Conservation (phyloP, 352 stramenopile genomes). For the Phytophthora idaei region DNA sequence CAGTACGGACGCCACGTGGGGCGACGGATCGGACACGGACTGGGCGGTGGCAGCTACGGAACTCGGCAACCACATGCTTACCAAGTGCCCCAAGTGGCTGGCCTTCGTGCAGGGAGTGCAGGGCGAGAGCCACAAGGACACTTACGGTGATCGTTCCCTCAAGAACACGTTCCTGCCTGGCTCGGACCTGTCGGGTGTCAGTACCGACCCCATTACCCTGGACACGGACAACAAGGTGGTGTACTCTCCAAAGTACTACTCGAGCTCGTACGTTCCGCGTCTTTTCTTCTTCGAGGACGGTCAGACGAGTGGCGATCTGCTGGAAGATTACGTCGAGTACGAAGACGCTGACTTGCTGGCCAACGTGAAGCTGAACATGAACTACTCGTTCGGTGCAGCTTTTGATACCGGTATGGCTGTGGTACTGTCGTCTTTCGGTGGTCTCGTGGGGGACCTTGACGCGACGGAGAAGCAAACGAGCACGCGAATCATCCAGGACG, state of each 20-base stretch:
- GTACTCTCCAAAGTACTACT: conserved; percentile 82
- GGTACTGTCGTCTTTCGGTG: conserved; percentile 85
- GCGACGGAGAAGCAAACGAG: conserved; percentile 65
- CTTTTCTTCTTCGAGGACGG: conserved; percentile 76
- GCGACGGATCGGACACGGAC: conserved; percentile 76
- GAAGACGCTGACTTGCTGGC: conserved; percentile 53
- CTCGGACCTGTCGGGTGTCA: conserved; percentile 66
- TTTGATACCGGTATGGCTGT: conserved; percentile 68
- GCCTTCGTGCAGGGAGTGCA: conserved; percentile 79
- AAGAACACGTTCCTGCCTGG: conserved; percentile 76
- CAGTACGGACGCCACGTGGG: conserved; percentile 72
- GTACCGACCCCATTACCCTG: conserved; percentile 59
- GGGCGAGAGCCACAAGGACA: conserved; percentile 71
- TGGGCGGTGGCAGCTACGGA: conserved; percentile 73
- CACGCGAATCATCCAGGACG: conserved; percentile 65
- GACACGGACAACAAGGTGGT: conserved; percentile 72
- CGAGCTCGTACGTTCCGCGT: conserved; percentile 63
- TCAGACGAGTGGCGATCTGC: conserved; percentile 50
- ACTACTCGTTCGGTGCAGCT: conserved; percentile 78
- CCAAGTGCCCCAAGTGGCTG: conserved; percentile 75
- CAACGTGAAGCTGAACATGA: conserved; percentile 79
- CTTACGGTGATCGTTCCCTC: conserved; percentile 54
- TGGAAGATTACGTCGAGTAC: conserved; percentile 71
- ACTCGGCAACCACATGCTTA: conserved; percentile 71
- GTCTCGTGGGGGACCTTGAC: conserved; percentile 66